A percentile compares a stretch with the other conserved stretches of the same genome.
phyloP scores from a whole-genome alignment of 208 protist genomes.

The Naegleria gruberi region DNA sequence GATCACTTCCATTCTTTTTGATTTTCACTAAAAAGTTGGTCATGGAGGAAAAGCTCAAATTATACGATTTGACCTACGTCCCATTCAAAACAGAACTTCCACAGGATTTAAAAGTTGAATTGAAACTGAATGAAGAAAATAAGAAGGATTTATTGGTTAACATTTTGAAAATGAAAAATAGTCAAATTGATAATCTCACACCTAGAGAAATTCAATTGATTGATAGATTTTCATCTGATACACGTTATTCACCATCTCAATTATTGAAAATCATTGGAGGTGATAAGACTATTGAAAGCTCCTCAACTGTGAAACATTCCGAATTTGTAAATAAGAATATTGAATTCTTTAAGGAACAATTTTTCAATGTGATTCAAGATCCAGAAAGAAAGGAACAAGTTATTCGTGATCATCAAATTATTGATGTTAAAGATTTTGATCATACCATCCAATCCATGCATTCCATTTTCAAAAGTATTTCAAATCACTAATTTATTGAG shows the following conservation, averaged over 20 bases:
- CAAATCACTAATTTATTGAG: neutral
- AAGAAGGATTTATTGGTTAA: neutral
- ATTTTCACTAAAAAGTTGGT: slow-evolving; percentile 73
- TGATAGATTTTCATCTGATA: neutral
- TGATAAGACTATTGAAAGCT: neutral
- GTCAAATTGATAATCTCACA: neutral
- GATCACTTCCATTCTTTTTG: slow-evolving; percentile 37
- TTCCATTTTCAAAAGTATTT: neutral
- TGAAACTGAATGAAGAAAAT: neutral
- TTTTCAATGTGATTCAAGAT: neutral
- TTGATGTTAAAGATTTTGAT: neutral
- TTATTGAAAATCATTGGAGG: neutral
- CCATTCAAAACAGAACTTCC: neutral
- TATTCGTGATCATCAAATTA: neutral
- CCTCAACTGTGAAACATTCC: neutral
- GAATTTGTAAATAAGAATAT: neutral
- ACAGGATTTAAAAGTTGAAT: neutral
- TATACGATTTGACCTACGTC: neutral
- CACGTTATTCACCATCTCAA: neutral
- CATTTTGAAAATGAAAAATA: neutral
- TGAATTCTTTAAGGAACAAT: neutral
- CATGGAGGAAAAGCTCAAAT: slow-evolving; percentile 57
- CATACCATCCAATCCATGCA: neutral
- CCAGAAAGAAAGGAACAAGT: neutral
- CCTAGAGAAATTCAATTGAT: neutral